Evolutionary conservation across 768 basidiomycete genomes (phyloP).

Genomic region (Lactifluus volemus): DNA sequence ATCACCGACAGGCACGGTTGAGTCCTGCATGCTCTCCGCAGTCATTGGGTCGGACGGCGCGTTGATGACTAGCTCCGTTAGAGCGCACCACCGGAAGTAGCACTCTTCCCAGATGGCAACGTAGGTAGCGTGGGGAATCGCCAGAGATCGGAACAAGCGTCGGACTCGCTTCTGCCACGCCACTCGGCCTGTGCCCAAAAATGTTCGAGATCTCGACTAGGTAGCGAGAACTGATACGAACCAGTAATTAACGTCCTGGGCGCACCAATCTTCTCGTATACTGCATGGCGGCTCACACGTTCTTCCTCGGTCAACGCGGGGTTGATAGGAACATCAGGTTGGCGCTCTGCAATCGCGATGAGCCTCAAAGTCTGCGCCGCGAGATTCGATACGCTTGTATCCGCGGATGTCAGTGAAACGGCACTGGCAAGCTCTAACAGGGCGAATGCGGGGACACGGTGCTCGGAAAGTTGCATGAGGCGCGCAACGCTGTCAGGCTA

Average conservation of each 20-base stretch:
- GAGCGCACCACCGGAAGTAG: conserved; percentile 62
- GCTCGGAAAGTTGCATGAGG: conserved; percentile 41
- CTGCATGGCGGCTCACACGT: conserved; percentile 56
- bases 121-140: conserved; percentile 56
- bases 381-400: conserved; percentile 53
- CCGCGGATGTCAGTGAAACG: conserved; percentile 61
- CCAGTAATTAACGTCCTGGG: conserved; percentile 62
- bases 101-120: conserved; percentile 79
- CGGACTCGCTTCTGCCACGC: conserved; percentile 76
- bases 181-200: conserved; percentile 46
- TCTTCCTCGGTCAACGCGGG: conserved; percentile 49
- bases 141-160: conserved; percentile 55
- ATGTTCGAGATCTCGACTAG: neutral
- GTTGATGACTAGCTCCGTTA: conserved; percentile 51
- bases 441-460: conserved; percentile 54
- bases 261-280: conserved; percentile 76
- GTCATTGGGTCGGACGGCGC: conserved; percentile 24
- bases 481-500: conserved; percentile 32
- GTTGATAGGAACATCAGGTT: conserved; percentile 47
- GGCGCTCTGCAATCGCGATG: conserved; percentile 57
- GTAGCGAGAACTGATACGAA: conserved; percentile 22
- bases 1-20: conserved; percentile 29
- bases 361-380: conserved; percentile 64
- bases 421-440: conserved; percentile 67
- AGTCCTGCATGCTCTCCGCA: conserved; percentile 24